Base-by-base conservation (phyloP, 306 rosid genomes). In the Myrica gale region DNA sequence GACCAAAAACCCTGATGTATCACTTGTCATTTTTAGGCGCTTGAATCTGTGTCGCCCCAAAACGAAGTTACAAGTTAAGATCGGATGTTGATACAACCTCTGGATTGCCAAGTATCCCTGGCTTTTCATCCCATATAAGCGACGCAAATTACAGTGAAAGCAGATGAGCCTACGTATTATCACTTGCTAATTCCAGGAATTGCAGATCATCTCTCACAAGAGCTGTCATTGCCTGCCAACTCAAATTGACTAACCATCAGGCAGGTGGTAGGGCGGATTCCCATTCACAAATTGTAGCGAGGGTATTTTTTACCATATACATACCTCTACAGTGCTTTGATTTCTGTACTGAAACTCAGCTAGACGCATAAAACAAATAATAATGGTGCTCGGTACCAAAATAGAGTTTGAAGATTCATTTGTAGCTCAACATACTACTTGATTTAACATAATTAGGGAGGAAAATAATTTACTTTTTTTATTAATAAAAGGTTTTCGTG, bases 1-100 rank as follows among this genome's bases (percentile, higher is more conserved):
- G 53, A 16, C 5, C 10, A 48, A 48, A 48, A 48, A 48, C 53
- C 53, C 4, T 61, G 44, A 41, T 3, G 5, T 1, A 41, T 42
- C 50, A 9, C 26, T n/a, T 66, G 70, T 42, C 42, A 19, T 65
- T 72, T 71, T 7, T 17, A 81, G 81, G 72, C 60, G 43, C 81
- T 81, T 12, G 81, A 81, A 55, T 72, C 21, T 21, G 74, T 71
- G 78, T 45, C 68, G 53, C 42, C 72, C 69, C 74, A 20, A 37
- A 76, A 37, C 53, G 75, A 52, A 23, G 52, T 41, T 11, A 48
- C 52, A 2, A 9, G 12, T 32, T 6, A 32, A 43, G 69, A 56
- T 9, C 13, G 45, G 26, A 7, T 37, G 54, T 41, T 7, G 84
- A 72, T 72, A 37, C 60, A 63, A 68, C 42, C 23, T 9, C 57